Base-by-base conservation (phyloP, 257 asterid species). In the Agastache rugosa region DNA sequence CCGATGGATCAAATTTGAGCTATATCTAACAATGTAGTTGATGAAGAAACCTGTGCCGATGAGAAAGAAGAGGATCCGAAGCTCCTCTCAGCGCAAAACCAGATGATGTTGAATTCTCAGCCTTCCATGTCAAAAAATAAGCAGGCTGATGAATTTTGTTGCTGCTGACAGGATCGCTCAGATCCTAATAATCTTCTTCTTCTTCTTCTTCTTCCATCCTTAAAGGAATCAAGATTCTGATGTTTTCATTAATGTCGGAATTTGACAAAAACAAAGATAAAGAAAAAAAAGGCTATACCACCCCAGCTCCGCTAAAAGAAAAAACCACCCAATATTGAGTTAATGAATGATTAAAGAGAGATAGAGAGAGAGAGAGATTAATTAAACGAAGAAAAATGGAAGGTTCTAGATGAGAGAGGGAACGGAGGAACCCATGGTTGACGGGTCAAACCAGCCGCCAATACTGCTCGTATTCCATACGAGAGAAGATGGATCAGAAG, bases 81-180 rank as follows among this genome's bases (percentile, higher is more conserved):
- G 92, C 83, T 90, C 96, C 90, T 90, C 93, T 85, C 91, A 74
- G 90, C 81, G 93, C 96, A 89, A 85, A 78, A 17, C 44, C 23
- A 19, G 27, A 7, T 17, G 27, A 7, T 17, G 9, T 0, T 3
- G 34, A 29, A 29, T 29, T 12, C 77, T 75, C 82, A 82, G 81
- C 93, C 93, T 69, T 83, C 78, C 79, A 31, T 19, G 64, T 66
- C 78, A 77, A 86, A 86, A 79, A 70, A 17, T 59, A 54, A 60
- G 73, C 70, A 53, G 87, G 88, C 81, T 64, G 81, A 14, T 15
- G 55, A 48, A 67, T 2, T 15, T 22, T 41, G 44, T 81, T 87
- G 91, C 91, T 34, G 87, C 96, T 75, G 89, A 85, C 89, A 89
- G 85, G 96, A 89, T 83, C 89, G 14, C 93, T 80, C 93, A 74